Percentiles rank a stretch among this genome's conserved stretches.
These are phyloP conservation scores for Chlamydomonas sp. DNA, from an alignment of 139 green algal genomes.

Conservation along the genomic window DNA sequence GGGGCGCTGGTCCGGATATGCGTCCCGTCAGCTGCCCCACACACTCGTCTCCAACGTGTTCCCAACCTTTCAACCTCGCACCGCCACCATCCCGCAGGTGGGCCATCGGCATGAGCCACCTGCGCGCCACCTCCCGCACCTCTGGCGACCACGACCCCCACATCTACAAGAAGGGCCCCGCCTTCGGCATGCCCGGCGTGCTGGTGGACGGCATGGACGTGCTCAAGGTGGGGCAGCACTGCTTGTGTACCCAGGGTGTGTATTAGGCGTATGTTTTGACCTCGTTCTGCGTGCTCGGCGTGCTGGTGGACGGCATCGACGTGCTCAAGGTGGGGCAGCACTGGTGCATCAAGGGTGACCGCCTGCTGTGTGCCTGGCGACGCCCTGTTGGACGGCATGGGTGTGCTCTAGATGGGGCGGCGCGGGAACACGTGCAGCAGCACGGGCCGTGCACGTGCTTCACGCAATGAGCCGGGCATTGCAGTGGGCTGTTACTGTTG, in stretches of 20 bases:
- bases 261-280: background rate
- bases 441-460: background rate
- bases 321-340: too few relatives aligned
- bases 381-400: too few relatives aligned
- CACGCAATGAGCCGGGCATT: too few relatives aligned
- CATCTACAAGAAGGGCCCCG: slow-evolving; percentile 98
- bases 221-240: slow-evolving; percentile 78
- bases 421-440: too few relatives aligned
- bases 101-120: slow-evolving; percentile 98
- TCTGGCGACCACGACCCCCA: slow-evolving; percentile 81
- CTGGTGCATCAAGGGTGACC: too few relatives aligned
- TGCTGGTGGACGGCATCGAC: background rate
- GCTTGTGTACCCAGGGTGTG: too few relatives aligned
- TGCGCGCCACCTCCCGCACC: slow-evolving; percentile 79
- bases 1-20: too few relatives aligned
- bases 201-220: slow-evolving; percentile 99
- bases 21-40: too few relatives aligned
- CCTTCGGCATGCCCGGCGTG: slow-evolving; percentile 98
- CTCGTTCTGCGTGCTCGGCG: background rate
- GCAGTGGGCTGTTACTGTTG: too few relatives aligned
- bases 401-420: too few relatives aligned
- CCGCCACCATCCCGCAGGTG: slow-evolving; percentile 54
- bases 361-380: too few relatives aligned
- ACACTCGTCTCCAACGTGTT: too few relatives aligned
- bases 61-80: background rate